Evolutionary conservation across 805 yeast species (phyloP), one percentile per base, ranked within the genome.

Genomic region (Candida suzukii): DNA sequence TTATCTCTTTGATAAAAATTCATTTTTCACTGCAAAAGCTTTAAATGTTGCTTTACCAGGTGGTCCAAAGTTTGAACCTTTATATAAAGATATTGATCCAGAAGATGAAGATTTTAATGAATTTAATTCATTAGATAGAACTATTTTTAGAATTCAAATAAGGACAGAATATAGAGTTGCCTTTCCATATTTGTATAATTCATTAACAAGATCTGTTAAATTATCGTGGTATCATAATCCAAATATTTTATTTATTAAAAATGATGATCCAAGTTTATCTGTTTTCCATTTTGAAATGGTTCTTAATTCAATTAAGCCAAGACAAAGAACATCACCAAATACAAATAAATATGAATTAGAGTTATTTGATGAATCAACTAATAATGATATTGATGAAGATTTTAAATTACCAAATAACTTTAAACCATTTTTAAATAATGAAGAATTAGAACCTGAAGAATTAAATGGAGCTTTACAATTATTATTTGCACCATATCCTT

Each of bases 31-130:
- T 0, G 95, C 98, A 0, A 93, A 93, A 56, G 91, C 95, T 9
- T 69, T 93, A 39, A 88, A 90, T 53, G 72, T 81, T 35, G 83
- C 95, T 1, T 69, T 93, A 27, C 96, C 97, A 0, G 96, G 96
- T 12, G 99, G 99, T 0, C 98, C 99, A 12, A 86, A 83, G 56
- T 93, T 88, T 61, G 98, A 90, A 63, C 95, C 95, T 0, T 62
- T 90, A 14, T 78, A 71, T 62, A 78, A 80, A 45, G 85, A 82
- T 40, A 66, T 69, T 30, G 79, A 79, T 49, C 71, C 72, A 22
- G 84, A 78, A 36, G 58, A 60, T 22, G 91, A 83, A 45, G 97
- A 90, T 56, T 84, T 74, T 60, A 87, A 85, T 41, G 98, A 91
- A 58, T 90, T 93, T 64, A 90, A 90, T 53, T 76, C 95, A 9